Base-by-base conservation (phyloP, 2,329 filamentous ascomycete species). In the Coniella lustricola region DNA sequence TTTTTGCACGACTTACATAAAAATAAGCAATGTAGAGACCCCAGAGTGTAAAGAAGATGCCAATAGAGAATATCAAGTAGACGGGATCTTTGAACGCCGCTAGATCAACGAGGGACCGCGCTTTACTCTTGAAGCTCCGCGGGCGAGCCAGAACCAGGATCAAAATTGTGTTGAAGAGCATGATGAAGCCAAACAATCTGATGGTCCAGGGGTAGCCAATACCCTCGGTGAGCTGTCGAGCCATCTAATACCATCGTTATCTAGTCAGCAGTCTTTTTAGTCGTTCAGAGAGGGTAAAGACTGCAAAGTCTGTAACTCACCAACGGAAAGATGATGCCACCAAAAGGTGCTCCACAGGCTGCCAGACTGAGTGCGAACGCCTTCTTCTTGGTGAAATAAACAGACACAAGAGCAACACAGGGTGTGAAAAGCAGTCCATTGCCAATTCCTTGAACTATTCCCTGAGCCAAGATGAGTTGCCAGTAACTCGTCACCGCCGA, bases 381-480 rank as follows among this genome's bases (percentile, higher is more conserved):
- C 43, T 78, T 70, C 51, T 70, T 75, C 38, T 65, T 70, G 49
- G 65, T 67, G 58, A 85, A 87, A 57, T 87, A 87, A 12, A 83
- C 81, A 4, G 82, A 76, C 1, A 87, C 66, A 5, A 85, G 74
- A 2, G 83, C 77, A 32, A 87, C 72, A 36, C 75, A 71, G 0
- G 84, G 79, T 40, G 81, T 76, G 63, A 84, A 86, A 4, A 86
- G 63, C 51, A 72, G 78, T 3, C 82, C 82, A 46, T 75, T 75
- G 2, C 79, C 81, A 1, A 82, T 47, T 2, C 79, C 79, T 50
- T 74, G 64, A 47, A 71, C 72, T 13, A 79, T 48, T 2, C 79
- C 78, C 57, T 81, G 78, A 0, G 73, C 64, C 2, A 81, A 62
- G n/a, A 81, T 59, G 1, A 79, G 59, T 45, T 81, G 77, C 71